These are phyloP conservation scores for Polyporus tsugae DNA, from an alignment of 1,284 basidiomycete genomes.

Conservation along the genomic window DNA sequence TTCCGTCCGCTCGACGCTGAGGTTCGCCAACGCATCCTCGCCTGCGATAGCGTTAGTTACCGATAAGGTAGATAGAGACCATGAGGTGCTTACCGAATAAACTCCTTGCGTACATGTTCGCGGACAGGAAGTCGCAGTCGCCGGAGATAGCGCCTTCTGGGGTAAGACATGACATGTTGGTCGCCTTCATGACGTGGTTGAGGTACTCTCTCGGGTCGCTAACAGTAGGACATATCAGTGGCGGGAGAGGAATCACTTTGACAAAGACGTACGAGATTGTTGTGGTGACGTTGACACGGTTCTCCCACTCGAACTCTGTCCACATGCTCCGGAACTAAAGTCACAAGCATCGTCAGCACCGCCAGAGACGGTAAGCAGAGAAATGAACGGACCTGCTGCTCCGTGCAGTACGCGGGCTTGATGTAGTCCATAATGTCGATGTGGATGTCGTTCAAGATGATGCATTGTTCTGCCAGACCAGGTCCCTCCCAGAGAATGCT, in stretches of 20 bases:
- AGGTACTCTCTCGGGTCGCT: conserved; percentile 87
- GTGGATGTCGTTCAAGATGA: conserved; percentile 97
- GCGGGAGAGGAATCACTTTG: conserved; percentile 7
- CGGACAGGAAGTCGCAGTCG: conserved; percentile 93
- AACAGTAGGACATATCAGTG: conserved; percentile 20
- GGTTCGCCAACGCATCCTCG: conserved; percentile 96
- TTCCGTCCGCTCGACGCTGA: conserved; percentile 92
- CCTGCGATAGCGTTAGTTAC: conserved; percentile 51
- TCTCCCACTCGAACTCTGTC: conserved; percentile 99
- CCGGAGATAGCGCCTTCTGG: conserved; percentile 92
- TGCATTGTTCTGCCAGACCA: conserved; percentile 86
- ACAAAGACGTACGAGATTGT: conserved; percentile 68
- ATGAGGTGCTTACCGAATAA: conserved; percentile 74
- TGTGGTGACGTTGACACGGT: conserved; percentile 93
- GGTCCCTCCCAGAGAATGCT: conserved; percentile 98
- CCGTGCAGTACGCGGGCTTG: conserved; percentile 95
- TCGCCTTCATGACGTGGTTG: conserved; percentile 90
- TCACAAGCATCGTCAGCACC: conserved; percentile 19
- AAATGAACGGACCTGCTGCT: conserved; percentile 79
- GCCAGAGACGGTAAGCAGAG: background rate
- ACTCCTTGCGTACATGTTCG: conserved; percentile 93
- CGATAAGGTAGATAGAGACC: background rate
- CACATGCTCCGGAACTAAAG: conserved; percentile 93
- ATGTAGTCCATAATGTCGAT: conserved; percentile 99
- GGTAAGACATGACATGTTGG: conserved; percentile 97